Percentiles rank a stretch among this genome's conserved stretches.
Conservation (phyloP, 768 basidiomycete species). For the Boletus edulis region DNA sequence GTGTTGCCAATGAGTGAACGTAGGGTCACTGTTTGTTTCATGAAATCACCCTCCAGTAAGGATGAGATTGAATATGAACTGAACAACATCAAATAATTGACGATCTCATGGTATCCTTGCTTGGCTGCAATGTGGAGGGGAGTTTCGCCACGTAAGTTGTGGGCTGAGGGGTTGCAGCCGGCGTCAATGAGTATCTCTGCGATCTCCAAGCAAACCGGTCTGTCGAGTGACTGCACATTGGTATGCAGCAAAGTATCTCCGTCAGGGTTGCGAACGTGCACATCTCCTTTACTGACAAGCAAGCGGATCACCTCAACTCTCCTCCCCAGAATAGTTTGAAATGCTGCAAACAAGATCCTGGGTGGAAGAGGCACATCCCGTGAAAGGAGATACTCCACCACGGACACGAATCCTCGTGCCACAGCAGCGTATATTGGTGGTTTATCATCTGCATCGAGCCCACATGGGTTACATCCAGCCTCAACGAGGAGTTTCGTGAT, state of each 20-base stretch:
- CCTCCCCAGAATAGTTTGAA: background rate
- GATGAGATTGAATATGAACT: background rate
- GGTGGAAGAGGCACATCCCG: background rate
- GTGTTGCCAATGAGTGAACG: background rate
- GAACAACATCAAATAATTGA: background rate
- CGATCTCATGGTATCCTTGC: background rate
- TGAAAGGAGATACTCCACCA: background rate
- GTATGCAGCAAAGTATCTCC: slow-evolving; percentile 3
- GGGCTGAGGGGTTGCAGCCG: too few relatives aligned
- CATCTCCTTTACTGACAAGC: background rate
- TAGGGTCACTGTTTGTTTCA: background rate
- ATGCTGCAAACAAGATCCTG: background rate
- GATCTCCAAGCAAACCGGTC: background rate
- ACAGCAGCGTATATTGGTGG: background rate
- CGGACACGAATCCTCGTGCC: background rate
- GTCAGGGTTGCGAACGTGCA: background rate
- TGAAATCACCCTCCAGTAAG: background rate
- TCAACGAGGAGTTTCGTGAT: background rate
- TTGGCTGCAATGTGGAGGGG: background rate
- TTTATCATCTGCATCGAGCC: background rate
- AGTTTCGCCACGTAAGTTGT: background rate
- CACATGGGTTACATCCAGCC: background rate
- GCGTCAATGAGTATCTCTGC: background rate
- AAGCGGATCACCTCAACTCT: slow-evolving; percentile 2
- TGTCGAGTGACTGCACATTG: background rate